phyloP scores from a whole-genome alignment of 1,284 basidiomycete species.

The Moniliophthora roreri region DNA sequence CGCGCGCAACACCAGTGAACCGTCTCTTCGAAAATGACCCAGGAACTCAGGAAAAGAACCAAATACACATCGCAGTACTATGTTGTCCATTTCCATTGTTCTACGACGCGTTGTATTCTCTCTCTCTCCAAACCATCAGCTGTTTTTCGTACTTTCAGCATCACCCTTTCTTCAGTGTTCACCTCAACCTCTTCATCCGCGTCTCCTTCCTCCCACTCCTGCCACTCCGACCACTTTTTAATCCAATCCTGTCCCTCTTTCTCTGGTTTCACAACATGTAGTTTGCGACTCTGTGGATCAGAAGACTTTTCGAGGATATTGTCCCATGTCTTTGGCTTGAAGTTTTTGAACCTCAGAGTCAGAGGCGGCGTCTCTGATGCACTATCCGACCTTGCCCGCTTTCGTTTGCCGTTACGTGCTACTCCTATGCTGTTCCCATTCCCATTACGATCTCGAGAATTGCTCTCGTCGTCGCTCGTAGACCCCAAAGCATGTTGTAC shows the following conservation, averaged over 20 bases:
- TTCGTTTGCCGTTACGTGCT: conserved; percentile 46
- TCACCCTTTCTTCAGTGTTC: conserved; percentile 45
- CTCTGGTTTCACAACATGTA: conserved; percentile 34
- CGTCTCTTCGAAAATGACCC: no score
- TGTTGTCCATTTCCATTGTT: conserved; percentile 61
- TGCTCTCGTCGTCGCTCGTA: conserved; percentile 66
- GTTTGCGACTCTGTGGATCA: conserved; percentile 36
- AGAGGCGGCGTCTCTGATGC: conserved; percentile 24
- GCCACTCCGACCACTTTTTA: conserved; percentile 16
- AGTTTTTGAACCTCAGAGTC: conserved; percentile 55
- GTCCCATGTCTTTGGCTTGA: conserved; percentile 68
- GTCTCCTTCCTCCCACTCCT: conserved; percentile 23
- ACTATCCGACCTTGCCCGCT: conserved; percentile 41
- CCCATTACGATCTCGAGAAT: background rate
- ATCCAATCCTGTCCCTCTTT: conserved; percentile 36
- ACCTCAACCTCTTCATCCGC: conserved; percentile 39
- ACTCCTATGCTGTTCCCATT: conserved; percentile 27
- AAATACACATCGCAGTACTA: no score
- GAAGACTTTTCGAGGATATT: conserved; percentile 40
- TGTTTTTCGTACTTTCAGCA: conserved; percentile 60
- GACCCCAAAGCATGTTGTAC: conserved; percentile 65
- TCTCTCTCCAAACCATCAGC: conserved; percentile 64
- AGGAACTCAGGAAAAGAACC: no score
- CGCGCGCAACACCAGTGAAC: no score
- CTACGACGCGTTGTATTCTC: conserved; percentile 62